A percentile compares a stretch with the other conserved stretches of the same genome.
phyloP scores from a whole-genome alignment of 805 yeast genomes.

The Yamadazyma nakazawae region DNA sequence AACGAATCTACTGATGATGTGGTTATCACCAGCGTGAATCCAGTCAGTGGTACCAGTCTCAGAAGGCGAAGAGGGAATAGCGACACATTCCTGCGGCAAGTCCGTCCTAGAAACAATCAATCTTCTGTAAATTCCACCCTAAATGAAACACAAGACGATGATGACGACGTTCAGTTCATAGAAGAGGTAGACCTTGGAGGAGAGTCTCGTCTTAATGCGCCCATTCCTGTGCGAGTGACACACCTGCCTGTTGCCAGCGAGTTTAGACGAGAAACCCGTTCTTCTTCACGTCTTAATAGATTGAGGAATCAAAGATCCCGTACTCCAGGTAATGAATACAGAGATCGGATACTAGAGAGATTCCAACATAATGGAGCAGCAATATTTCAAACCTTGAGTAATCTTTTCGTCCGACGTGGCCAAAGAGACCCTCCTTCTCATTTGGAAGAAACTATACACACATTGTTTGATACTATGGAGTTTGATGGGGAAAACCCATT shows the following conservation, averaged over 20 bases:
- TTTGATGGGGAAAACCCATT: neutral
- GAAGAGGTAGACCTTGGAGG: constrained; percentile 16
- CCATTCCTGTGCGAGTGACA: neutral
- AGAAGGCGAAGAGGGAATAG: neutral
- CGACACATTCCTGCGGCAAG: neutral
- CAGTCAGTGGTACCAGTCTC: neutral
- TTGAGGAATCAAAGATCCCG: neutral
- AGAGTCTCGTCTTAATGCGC: neutral
- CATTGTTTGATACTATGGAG: neutral
- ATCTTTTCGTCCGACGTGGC: neutral
- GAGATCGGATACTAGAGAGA: neutral
- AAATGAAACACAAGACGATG: neutral
- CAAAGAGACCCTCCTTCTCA: neutral
- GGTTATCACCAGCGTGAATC: constrained; percentile 14
- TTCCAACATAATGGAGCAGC: neutral
- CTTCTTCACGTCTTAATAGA: neutral
- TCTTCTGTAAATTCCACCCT: neutral
- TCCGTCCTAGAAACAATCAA: neutral
- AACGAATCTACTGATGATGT: constrained; percentile 15
- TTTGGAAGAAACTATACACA: neutral
- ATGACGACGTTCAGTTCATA: constrained; percentile 21
- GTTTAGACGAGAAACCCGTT: neutral
- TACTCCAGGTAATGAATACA: neutral
- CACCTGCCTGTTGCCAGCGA: neutral
- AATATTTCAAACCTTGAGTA: neutral